These are phyloP conservation scores for Arthonia radiata DNA, from an alignment of 495 filamentous ascomycete species.

Conservation along the genomic window DNA sequence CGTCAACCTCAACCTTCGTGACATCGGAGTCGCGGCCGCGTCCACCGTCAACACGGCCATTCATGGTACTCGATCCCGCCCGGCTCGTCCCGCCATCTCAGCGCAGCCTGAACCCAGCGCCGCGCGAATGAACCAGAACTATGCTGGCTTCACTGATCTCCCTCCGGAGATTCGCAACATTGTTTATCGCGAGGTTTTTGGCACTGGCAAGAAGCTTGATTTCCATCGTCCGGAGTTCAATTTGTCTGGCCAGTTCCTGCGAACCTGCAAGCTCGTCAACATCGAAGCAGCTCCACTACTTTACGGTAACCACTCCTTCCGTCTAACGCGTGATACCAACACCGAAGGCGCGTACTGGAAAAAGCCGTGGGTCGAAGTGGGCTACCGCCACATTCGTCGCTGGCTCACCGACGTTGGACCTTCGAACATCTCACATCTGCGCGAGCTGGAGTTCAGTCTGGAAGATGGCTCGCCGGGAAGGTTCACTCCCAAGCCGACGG, in stretches of 20 bases:
- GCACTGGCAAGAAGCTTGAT: constrained; percentile 4
- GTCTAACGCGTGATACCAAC: no score
- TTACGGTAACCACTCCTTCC: no score
- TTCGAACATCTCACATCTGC: no score
- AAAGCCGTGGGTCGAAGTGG: no score
- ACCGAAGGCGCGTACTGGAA: no score
- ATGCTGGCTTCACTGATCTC: constrained; percentile 12
- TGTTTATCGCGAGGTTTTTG: constrained; percentile 13
- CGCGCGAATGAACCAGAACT: constrained; percentile 2
- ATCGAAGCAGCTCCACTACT: constrained; percentile 13
- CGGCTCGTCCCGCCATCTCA: not conserved
- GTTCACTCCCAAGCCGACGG: no score
- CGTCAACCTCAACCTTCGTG: constrained; percentile 1
- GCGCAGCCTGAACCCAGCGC: not conserved
- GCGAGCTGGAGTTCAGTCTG: no score
- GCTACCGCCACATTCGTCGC: no score
- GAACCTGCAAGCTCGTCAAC: constrained; percentile 12
- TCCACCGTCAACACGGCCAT: not conserved
- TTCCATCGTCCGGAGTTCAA: constrained; percentile 10
- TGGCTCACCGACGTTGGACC: no score
- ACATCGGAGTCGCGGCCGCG: not conserved
- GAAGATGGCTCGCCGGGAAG: no score
- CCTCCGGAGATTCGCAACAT: constrained; percentile 16
- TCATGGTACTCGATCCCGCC: not conserved
- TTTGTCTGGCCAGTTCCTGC: constrained; percentile 12